Evolutionary conservation across 768 basidiomycete genomes (phyloP), one percentile per base, ranked within the genome.

Genomic region (Ephemerocybe angulata): DNA sequence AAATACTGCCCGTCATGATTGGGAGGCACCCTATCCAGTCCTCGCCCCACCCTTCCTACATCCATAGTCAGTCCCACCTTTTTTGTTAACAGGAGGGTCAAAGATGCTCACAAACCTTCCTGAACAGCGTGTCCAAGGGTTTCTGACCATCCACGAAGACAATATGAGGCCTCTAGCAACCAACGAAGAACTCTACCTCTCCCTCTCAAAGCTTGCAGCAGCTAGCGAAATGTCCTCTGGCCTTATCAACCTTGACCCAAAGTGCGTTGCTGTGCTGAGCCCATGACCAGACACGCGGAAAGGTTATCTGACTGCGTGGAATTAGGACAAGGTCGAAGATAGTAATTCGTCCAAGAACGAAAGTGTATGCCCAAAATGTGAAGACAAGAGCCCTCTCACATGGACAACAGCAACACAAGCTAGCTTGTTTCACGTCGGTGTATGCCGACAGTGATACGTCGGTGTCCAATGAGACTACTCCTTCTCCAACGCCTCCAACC

Each of bases 181-280:
- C n/a, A 48, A 48, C 24, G 47, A 55, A 28, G 54, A 55, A 28
- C 5, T 55, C 3, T 40, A n/a, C n/a, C n/a, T 55, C 21, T 37
- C 31, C 31, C 22, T 54, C 7, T 48, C 42, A 35, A 35, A 8
- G 33, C n/a, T n/a, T n/a, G n/a, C n/a, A n/a, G 17, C 8, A 17
- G 33, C 17, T 37, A 2, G 21, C 27, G 11, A 25, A 2, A 6
- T 19, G 27, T 11, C 4, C 10, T 13, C 19, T 11, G 12, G 24
- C 40, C 24, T 31, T 10, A 24, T 33, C 7, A 13, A 33, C 22
- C 33, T 55, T 11, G 37, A 55, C 35, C 47, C 33, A n/a, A 42
- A 35, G 54, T 49, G 30, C 15, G 54, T 40, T 3, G 10, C 6
- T 1, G 17, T 53, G 21, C 3, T 40, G 27, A 15, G 4, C 27